Evolutionary conservation across 768 basidiomycete species (phyloP).

Genomic region (Collybia sordida): DNA sequence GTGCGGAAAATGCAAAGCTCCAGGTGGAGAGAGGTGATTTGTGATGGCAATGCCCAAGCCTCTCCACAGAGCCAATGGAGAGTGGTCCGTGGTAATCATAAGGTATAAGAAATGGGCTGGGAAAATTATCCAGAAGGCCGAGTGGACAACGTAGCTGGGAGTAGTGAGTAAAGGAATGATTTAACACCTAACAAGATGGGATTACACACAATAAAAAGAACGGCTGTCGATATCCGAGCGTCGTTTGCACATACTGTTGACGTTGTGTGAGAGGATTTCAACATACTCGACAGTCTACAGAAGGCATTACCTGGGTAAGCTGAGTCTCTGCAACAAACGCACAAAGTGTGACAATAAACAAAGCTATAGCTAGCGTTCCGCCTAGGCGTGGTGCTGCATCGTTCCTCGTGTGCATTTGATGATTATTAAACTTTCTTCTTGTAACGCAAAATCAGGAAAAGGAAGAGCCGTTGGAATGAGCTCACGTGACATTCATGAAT

Average conservation of each 20-base stretch:
- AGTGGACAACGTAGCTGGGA: slow-evolving; percentile 83
- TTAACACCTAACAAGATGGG: slow-evolving; percentile 4
- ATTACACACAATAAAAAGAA: slow-evolving; percentile 80
- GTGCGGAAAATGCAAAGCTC: slow-evolving; percentile 36
- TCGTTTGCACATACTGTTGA: slow-evolving; percentile 74
- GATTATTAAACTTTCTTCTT: no score
- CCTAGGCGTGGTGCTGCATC: slow-evolving; percentile 36
- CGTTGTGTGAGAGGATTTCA: slow-evolving; percentile 5
- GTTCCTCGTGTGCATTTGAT: slow-evolving; percentile 25
- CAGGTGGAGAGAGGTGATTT: slow-evolving; percentile 39
- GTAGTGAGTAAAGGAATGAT: background rate
- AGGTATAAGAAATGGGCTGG: slow-evolving; percentile 81
- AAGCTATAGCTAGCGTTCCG: slow-evolving; percentile 45
- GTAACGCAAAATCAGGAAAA: no score
- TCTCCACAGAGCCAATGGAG: slow-evolving; percentile 46
- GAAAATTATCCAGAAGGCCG: slow-evolving; percentile 73
- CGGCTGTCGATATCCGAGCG: slow-evolving; percentile 78
- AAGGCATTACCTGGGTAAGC: slow-evolving; percentile 63
- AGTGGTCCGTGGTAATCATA: slow-evolving; percentile 42
- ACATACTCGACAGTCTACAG: background rate
- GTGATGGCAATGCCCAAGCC: slow-evolving; percentile 53
- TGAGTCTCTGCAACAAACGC: slow-evolving; percentile 80
- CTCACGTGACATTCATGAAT: no score
- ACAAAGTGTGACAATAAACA: slow-evolving; percentile 62
- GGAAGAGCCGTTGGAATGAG: no score